These are phyloP conservation scores for Spathaspora jeffriesii DNA, from an alignment of 1,139 yeast species.

Conservation along the genomic window DNA sequence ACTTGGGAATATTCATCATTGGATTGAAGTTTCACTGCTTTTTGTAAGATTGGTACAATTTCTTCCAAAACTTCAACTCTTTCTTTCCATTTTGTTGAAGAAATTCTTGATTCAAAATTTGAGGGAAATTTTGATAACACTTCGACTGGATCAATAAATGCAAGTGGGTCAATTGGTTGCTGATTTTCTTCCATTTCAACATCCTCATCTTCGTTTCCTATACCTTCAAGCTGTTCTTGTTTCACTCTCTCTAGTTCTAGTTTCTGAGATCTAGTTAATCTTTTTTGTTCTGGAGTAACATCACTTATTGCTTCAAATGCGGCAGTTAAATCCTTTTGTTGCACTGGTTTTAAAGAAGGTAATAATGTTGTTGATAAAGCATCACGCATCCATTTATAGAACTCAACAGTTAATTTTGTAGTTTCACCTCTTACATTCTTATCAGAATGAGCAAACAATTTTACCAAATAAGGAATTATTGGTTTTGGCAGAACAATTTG, in stretches of 20 bases:
- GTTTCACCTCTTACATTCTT: slow-evolving; percentile 84
- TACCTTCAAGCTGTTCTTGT: slow-evolving; percentile 19
- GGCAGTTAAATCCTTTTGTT: slow-evolving; percentile 79
- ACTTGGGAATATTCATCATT: slow-evolving; percentile 62
- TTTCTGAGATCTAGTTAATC: slow-evolving; percentile 57
- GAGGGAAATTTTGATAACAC: slow-evolving; percentile 67
- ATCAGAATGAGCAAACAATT: slow-evolving; percentile 85
- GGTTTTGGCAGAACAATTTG: slow-evolving; percentile 60
- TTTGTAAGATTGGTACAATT: slow-evolving; percentile 55
- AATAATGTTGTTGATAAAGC: slow-evolving; percentile 61
- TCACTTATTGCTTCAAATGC: slow-evolving; percentile 61
- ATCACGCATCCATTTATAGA: slow-evolving; percentile 78
- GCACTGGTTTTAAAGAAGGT: slow-evolving; percentile 83
- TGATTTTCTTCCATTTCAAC: slow-evolving; percentile 42
- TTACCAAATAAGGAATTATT: slow-evolving; percentile 60
- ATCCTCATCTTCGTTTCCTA: slow-evolving; percentile 25
- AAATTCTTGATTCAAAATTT: slow-evolving; percentile 54
- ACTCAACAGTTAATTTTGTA: slow-evolving; percentile 63
- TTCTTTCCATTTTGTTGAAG: slow-evolving; percentile 85
- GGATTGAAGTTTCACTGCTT: slow-evolving; percentile 41
- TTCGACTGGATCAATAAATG: slow-evolving; percentile 48
- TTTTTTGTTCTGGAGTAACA: slow-evolving; percentile 50
- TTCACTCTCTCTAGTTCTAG: slow-evolving; percentile 19
- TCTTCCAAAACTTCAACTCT: slow-evolving; percentile 85
- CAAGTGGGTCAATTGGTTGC: slow-evolving; percentile 33